These are phyloP conservation scores for Lachnellula willkommii DNA, from an alignment of 2,329 filamentous ascomycete genomes.

Conservation along the genomic window DNA sequence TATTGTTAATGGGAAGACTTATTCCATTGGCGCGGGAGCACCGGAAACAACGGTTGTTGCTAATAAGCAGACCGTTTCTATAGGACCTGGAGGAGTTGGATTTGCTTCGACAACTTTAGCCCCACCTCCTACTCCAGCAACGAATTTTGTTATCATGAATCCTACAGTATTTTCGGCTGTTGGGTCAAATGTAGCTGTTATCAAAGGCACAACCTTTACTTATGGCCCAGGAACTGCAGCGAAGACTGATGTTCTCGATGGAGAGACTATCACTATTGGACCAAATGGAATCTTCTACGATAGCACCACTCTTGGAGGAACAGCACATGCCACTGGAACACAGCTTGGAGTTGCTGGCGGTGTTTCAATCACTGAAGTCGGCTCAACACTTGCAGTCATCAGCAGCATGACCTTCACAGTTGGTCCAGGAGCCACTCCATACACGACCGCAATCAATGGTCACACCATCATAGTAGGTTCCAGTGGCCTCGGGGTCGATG, in stretches of 20 bases:
- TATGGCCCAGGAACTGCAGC: slow-evolving; percentile 18
- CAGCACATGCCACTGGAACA: slow-evolving; percentile 15
- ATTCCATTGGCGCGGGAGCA: slow-evolving; percentile 20
- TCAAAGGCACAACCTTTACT: slow-evolving; percentile 15
- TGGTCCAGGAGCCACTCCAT: slow-evolving; percentile 39
- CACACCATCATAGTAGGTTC: slow-evolving; percentile 49
- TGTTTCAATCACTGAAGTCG: slow-evolving; percentile 25
- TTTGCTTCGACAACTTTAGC: slow-evolving; percentile 22
- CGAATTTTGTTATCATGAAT: slow-evolving; percentile 22
- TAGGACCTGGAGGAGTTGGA: slow-evolving; percentile 21
- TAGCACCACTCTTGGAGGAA: slow-evolving; percentile 19
- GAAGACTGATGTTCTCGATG: slow-evolving; percentile 20
- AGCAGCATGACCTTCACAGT: slow-evolving; percentile 47
- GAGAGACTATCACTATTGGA: slow-evolving; percentile 23
- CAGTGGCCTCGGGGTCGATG: slow-evolving; percentile 36
- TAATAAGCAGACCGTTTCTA: slow-evolving; percentile 20
- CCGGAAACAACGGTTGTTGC: slow-evolving; percentile 16
- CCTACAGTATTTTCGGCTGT: slow-evolving; percentile 20
- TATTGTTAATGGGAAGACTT: slow-evolving; percentile 19
- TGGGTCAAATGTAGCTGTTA: slow-evolving; percentile 16
- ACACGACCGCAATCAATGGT: slow-evolving; percentile 43
- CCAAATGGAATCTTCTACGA: slow-evolving; percentile 19
- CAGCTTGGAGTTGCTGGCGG: slow-evolving; percentile 26
- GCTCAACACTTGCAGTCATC: slow-evolving; percentile 39
- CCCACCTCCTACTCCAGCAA: slow-evolving; percentile 12